Evolutionary conservation across 1,284 basidiomycete species (phyloP).

Genomic region (Calocybe gambosa): DNA sequence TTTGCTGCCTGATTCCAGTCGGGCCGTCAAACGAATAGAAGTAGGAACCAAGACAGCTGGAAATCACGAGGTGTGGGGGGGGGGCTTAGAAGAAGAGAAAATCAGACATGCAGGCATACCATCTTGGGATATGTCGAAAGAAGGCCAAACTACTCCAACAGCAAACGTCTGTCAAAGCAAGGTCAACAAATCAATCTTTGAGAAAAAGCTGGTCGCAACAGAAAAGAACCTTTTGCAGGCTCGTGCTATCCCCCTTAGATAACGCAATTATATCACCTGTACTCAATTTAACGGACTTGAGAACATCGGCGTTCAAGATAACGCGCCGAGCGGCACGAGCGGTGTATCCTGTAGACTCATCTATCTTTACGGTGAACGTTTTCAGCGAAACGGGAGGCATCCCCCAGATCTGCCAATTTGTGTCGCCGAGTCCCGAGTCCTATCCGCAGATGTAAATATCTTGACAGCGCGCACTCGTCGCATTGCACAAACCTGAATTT

Average conservation of each 20-base stretch:
- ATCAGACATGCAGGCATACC: conserved; percentile 34
- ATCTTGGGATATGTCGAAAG: conserved; percentile 48
- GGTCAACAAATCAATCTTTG: conserved; percentile 12
- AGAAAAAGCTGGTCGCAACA: conserved; percentile 3
- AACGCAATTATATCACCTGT: conserved; percentile 70
- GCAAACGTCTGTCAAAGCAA: conserved; percentile 43
- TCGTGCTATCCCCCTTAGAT: conserved; percentile 30
- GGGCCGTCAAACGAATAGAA: conserved; percentile 55
- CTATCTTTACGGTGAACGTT: conserved; percentile 38
- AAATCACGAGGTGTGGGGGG: conserved; percentile 18
- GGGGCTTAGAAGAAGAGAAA: conserved; percentile 16
- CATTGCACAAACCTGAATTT: no score
- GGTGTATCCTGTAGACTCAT: conserved; percentile 31
- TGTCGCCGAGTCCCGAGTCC: background rate
- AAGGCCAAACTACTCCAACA: conserved; percentile 69
- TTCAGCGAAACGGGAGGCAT: conserved; percentile 36
- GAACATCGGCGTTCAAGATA: conserved; percentile 55
- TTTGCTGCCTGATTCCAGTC: conserved; percentile 39
- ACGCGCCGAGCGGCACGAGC: conserved; percentile 58
- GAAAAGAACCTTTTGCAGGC: conserved; percentile 29
- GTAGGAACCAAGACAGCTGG: conserved; percentile 49
- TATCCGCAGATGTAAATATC: background rate
- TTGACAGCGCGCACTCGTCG: no score
- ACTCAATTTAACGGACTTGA: conserved; percentile 57
- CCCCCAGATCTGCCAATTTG: background rate